These are phyloP conservation scores for Lichtheimia hyalospora DNA, from an alignment of 371 early-diverging fungal species.

Conservation along the genomic window DNA sequence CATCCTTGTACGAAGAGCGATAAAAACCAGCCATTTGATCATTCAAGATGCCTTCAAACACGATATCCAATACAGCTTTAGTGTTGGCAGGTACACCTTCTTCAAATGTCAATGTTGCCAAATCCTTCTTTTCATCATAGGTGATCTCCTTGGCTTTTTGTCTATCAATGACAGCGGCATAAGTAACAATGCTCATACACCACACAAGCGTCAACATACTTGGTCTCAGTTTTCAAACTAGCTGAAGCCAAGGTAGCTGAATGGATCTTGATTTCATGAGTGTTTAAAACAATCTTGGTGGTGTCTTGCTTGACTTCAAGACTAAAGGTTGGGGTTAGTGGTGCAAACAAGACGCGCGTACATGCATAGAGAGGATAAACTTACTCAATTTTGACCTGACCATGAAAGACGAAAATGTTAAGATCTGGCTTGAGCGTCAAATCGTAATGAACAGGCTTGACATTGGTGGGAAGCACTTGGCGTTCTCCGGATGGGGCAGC, in stretches of 20 bases:
- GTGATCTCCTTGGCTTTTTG: constrained; percentile 68
- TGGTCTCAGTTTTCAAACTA: constrained; percentile 58
- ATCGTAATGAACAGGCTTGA: constrained; percentile 74
- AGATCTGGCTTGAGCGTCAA: constrained; percentile 69
- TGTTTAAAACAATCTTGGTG: constrained; percentile 63
- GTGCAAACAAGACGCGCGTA: background rate
- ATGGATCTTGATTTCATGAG: constrained; percentile 54
- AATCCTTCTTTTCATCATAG: constrained; percentile 68
- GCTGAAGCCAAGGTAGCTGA: constrained; percentile 50
- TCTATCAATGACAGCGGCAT: constrained; percentile 24
- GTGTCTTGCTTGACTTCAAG: constrained; percentile 63
- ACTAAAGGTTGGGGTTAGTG: constrained; percentile 13
- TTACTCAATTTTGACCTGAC: constrained; percentile 62
- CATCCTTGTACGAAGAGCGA: constrained; percentile 77
- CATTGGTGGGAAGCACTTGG: constrained; percentile 73
- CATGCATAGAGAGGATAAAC: constrained; percentile 1
- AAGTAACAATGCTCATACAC: background rate
- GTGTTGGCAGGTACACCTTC: constrained; percentile 64
- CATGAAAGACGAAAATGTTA: constrained; percentile 64
- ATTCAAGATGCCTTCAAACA: constrained; percentile 78
- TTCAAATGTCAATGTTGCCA: constrained; percentile 71
- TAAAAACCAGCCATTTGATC: constrained; percentile 92
- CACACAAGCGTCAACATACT: constrained; percentile 30
- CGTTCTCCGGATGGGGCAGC: constrained; percentile 18
- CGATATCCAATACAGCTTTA: constrained; percentile 65